Evolutionary conservation across 2,329 filamentous ascomycete species (phyloP), one percentile per base, ranked within the genome.

Genomic region (Emericellopsis atlantica): DNA sequence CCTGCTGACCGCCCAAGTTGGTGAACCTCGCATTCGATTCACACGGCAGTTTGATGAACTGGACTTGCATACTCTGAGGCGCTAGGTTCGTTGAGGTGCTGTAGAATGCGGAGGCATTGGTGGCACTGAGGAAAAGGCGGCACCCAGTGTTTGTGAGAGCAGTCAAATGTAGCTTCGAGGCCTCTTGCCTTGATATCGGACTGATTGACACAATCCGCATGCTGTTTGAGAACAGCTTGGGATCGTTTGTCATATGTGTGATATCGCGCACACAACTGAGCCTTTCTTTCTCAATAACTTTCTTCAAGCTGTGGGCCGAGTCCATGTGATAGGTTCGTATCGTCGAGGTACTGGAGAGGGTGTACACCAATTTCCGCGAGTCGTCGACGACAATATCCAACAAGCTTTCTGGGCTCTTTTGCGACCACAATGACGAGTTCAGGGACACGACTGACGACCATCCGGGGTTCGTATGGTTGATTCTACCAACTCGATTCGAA

Each of bases 61-160:
- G 84, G n/a, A 95, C 79, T 59, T 95, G 89, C 87, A 98, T 95
- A 61, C 87, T 95, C 51, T 85, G 89, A 1, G 92, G 89, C 1
- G 84, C 79, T 43, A 70, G 59, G 44, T 71, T 80, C 7, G 75
- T 71, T 16, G 74, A 69, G 18, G 74, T 73, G 12, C 71, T 72
- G 24, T 76, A 69, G 57, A 70, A 74, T 0, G 70, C 83, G 2
- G 78, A 76, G 15, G 86, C 82, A 47, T 82, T 83, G 0, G 88
- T 95, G 5, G 90, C 87, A 54, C 88, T 96, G 41, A 98, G 72
- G 57, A 92, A 96, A 5, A 98, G 76, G 18, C 92, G 79, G 55
- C 89, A 94, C 16, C 93, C 92, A 1, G 87, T 93, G 44, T 82
- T 81, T 0, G 90, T 96, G 12, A 89, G 80, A 3, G 88, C 89